Evolutionary conservation across 805 yeast species (phyloP), one percentile per base, ranked within the genome.

Genomic region (Lipomyces chichibuensis): DNA sequence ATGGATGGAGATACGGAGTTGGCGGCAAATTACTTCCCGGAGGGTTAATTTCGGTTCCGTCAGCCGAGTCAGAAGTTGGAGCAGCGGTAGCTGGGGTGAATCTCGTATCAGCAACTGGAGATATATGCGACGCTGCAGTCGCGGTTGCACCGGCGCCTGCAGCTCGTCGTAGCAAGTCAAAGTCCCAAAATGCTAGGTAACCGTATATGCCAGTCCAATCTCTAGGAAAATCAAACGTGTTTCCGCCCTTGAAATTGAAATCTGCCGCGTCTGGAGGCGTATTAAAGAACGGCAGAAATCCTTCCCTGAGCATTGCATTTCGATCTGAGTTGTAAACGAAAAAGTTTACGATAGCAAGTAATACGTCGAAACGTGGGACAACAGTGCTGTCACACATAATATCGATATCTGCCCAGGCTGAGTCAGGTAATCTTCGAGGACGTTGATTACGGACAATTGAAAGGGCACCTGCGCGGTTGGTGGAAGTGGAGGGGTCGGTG

Each of bases 141-240:
- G 49, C 35, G 53, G 63, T 27, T 20, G 54, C 54, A 9, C 54
- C 62, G 27, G 58, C 62, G 14, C 56, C 59, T 7, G 57, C 59
- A 8, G 71, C 46, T n/a, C 70, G 63, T 4, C 69, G 64, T 27
- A 68, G 35, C 14, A 66, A 57, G 37, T 65, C 71, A 62, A 65
- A 68, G 54, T 68, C 70, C 71, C 71, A 68, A 51, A 68, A 68
- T 29, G 70, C 64, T 1, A 68, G 64, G 39, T 68, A 68, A 3
- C 65, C 64, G 17, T 65, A 68, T 20, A 66, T 23, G 9, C 71
- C 71, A n/a, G 69, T 63, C 71, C 71, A 68, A 43, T 65, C 64
- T 29, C 62, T 52, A 14, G 71, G 71, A 35, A 68, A 68, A 23
- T 65, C 69, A 43, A 67, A 65, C 2, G 60, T 35, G 14, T 58